These are phyloP conservation scores for Chlorella sp. DNA, from an alignment of 139 green algal species.

Conservation along the genomic window DNA sequence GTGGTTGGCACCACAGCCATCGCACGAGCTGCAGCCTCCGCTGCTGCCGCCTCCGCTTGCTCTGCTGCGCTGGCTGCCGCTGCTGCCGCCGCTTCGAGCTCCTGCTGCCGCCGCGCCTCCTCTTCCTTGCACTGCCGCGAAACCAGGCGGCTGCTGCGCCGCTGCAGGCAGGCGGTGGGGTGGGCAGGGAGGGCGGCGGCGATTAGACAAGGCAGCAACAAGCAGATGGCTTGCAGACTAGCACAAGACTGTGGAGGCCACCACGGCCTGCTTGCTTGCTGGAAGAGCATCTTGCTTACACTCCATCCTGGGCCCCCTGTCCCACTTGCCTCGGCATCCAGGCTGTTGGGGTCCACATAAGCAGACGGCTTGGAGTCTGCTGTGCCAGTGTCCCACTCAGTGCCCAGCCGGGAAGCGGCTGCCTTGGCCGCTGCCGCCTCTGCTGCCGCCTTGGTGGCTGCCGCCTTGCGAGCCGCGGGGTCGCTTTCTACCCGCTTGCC, in stretches of 20 bases:
- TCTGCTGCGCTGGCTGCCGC: not conserved
- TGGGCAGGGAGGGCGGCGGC: not conserved
- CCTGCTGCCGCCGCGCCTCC: constrained; percentile 12
- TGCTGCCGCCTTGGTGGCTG: constrained; percentile 11
- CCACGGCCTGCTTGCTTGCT: too few species aligned
- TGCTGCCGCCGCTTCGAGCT: not conserved
- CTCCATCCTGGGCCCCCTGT: not conserved
- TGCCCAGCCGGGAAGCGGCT: not conserved
- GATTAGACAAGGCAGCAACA: not conserved
- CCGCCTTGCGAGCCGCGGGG: not conserved
- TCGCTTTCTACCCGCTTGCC: constrained; percentile 19
- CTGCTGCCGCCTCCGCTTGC: constrained; percentile 15
- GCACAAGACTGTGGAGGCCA: too few species aligned
- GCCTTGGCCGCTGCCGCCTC: constrained; percentile 20
- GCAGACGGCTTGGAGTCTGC: not conserved
- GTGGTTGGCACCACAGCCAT: constrained; percentile 35
- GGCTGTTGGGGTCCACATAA: constrained; percentile 7
- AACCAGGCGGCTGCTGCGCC: constrained; percentile 43
- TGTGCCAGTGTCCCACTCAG: constrained; percentile 12
- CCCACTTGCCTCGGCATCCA: constrained; percentile 9
- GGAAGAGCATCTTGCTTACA: too few species aligned
- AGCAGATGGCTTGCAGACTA: too few species aligned
- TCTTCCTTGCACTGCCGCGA: constrained; percentile 30
- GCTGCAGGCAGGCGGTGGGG: constrained; percentile 9
- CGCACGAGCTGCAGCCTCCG: not conserved